Evolutionary conservation across 129 eudicot species (phyloP), one percentile per base, ranked within the genome.

Genomic region (Artemisia argyi): DNA sequence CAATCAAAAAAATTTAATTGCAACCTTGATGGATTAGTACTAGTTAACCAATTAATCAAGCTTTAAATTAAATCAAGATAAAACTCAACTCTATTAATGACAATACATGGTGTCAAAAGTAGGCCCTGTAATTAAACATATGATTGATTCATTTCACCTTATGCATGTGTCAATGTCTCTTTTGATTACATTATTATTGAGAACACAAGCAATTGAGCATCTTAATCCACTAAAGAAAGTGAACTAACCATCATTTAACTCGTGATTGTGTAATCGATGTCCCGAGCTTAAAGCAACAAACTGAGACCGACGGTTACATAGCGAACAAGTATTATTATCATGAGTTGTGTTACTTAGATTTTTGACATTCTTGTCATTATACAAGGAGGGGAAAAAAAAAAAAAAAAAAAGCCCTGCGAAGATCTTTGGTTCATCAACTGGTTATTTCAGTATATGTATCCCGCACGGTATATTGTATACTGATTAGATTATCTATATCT

Each of bases 81-180:
- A 55, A 66, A 44, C 64, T 19, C 50, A 50, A 76, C 60, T n/a
- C 48, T 66, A 75, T 49, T 67, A 63, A 63, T 30, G 73, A 66
- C 52, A 16, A 66, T 13, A 56, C 22, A 24, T 76, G 2, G 64
- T 49, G 46, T 76, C 18, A 2, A 68, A 28, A 4, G 80, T 59
- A 49, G 75, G 75, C 54, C 80, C 75, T 3, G 18, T 35, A 50
- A 70, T 20, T n/a, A 46, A 62, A 26, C 35, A 44, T 48, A 54
- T 78, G 82, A 78, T 71, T 71, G 82, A 78, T 44, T 71, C 77
- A 53, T 44, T 71, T 63, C 42, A 71, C 77, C 82, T 55, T 71
- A 17, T 20, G 6, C 12, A 19, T 48, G 71, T 26, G 72, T 78
- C 77, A 78, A 64, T 71, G 72, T 18, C 0, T 13, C 51, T 63